Evolutionary conservation across 805 yeast species (phyloP).

Genomic region (Candida easanensis): DNA sequence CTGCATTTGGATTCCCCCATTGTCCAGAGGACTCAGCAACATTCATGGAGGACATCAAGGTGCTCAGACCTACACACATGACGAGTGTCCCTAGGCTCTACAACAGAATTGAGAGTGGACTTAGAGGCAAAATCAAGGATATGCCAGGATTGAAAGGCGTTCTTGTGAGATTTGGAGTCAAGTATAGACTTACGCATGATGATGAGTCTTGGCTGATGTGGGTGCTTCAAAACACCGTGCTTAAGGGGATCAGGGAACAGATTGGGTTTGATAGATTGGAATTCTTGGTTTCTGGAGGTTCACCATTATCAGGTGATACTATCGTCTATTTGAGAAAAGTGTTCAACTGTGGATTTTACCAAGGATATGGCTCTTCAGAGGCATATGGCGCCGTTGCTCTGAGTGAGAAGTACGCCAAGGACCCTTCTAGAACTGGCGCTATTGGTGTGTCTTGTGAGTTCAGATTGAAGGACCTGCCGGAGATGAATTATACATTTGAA

Average conservation of each 20-base stretch:
- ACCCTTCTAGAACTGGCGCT: conserved; percentile 53
- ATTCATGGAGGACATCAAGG: conserved; percentile 55
- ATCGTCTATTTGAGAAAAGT: conserved; percentile 60
- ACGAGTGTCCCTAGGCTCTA: conserved; percentile 64
- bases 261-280: conserved; percentile 47
- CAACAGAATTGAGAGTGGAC: conserved; percentile 58
- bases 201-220: conserved; percentile 28
- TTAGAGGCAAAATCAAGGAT: conserved; percentile 45
- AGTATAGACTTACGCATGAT: conserved; percentile 40
- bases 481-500: conserved; percentile 48
- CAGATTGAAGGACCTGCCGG: conserved; percentile 61
- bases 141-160: conserved; percentile 45
- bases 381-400: conserved; percentile 57
- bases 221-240: conserved; percentile 36
- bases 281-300: conserved; percentile 54
- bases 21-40: conserved; percentile 48
- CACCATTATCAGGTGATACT: conserved; percentile 66
- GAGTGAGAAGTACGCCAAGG: conserved; percentile 47
- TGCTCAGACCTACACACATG: conserved; percentile 50
- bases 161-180: conserved; percentile 37
- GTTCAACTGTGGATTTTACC: conserved; percentile 50
- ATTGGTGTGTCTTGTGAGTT: conserved; percentile 54
- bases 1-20: conserved; percentile 53
- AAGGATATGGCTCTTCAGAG: conserved; percentile 77
- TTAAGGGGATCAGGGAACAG: conserved; percentile 41